Conservation (phyloP, 2,329 filamentous ascomycete genomes). For the Fusarium sp. region DNA sequence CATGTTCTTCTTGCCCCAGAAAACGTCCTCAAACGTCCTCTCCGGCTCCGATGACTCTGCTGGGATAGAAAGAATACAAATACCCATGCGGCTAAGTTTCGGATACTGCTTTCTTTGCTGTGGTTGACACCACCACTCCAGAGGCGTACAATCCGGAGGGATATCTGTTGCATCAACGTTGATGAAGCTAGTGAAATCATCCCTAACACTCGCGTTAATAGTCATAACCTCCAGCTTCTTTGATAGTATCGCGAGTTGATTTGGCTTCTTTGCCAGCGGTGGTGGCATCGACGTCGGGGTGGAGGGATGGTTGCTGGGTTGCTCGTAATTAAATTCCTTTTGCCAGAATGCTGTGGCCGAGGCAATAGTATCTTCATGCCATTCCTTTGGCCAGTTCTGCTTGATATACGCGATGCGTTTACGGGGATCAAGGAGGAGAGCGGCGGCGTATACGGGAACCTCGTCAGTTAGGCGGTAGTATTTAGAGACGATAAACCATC, state of each 20-base stretch:
- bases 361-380: conserved; percentile 4
- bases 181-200: neutral
- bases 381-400: conserved; percentile 1
- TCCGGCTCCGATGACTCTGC: no score
- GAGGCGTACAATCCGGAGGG: neutral
- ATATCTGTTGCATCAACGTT: neutral
- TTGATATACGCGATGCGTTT: neutral
- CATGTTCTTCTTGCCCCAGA: no score
- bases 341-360: neutral
- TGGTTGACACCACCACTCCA: neutral
- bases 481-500: no score
- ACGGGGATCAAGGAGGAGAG: no score
- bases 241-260: neutral
- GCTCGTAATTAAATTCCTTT: neutral
- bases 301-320: neutral
- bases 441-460: neutral
- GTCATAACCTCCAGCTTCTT: neutral
- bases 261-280: neutral
- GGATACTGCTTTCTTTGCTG: neutral
- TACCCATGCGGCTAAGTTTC: neutral
- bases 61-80: no score
- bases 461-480: neutral
- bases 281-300: neutral
- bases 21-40: no score
- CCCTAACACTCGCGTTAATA: neutral